Percentiles rank a stretch among this genome's conserved stretches.
These are phyloP conservation scores for Cerrena zonata DNA, from an alignment of 1,284 basidiomycete genomes.

Conservation along the genomic window DNA sequence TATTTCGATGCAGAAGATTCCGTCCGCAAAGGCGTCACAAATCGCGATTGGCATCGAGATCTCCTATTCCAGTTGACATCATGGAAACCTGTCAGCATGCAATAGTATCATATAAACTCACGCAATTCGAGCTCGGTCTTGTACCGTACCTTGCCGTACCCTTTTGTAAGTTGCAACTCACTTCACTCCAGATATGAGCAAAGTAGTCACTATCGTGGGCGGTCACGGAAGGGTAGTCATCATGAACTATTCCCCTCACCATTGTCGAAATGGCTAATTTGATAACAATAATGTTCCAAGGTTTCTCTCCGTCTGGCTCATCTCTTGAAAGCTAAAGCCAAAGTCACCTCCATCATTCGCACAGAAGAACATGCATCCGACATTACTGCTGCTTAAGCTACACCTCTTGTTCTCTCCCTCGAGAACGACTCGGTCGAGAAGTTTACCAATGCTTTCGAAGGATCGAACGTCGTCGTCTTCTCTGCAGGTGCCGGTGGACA, in stretches of 20 bases:
- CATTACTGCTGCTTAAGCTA: slow-evolving; percentile 38
- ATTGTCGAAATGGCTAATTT: background rate
- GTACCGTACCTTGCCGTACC: background rate
- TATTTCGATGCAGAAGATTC: no score
- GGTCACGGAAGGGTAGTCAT: slow-evolving; percentile 45
- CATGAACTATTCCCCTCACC: background rate
- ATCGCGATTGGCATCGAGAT: no score
- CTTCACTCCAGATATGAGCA: background rate
- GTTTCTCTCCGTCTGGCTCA: slow-evolving; percentile 52
- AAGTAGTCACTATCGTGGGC: slow-evolving; percentile 39
- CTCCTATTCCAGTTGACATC: no score
- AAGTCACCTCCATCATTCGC: slow-evolving; percentile 58
- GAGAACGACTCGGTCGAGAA: slow-evolving; percentile 47
- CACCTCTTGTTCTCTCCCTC: slow-evolving; percentile 54
- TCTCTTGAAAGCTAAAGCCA: slow-evolving; percentile 36
- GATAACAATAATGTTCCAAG: slow-evolving; percentile 21
- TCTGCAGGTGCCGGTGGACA: slow-evolving; percentile 68
- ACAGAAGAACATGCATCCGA: slow-evolving; percentile 41
- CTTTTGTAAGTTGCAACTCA: background rate
- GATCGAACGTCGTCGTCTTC: slow-evolving; percentile 53
- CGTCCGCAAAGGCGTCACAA: no score
- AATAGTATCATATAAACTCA: no score
- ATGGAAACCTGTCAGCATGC: no score
- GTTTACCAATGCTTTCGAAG: slow-evolving; percentile 45
- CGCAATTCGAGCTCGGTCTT: no score